phyloP scores from a whole-genome alignment of 164 flowering plant genomes.

The Euptelea pleiosperma region DNA sequence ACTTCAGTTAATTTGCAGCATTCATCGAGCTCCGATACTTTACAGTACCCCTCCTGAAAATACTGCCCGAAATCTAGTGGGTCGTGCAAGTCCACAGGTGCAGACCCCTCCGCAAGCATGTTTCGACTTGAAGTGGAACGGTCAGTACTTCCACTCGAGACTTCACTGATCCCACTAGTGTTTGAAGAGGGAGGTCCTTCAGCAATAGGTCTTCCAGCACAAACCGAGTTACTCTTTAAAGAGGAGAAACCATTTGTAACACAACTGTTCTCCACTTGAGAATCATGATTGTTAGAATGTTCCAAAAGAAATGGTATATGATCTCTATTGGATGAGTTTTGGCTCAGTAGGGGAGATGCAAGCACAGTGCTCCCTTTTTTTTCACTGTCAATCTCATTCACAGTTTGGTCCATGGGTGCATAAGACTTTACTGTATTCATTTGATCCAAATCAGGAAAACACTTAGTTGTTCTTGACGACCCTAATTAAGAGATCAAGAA shows the following conservation, averaged over 20 bases:
- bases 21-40: constrained; percentile 40
- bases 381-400: constrained; percentile 16
- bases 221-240: constrained; percentile 18
- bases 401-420: constrained; percentile 11
- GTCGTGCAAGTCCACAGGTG: constrained; percentile 18
- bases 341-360: not conserved
- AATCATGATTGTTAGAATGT: not conserved
- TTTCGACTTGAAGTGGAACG: constrained; percentile 46
- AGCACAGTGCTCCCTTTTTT: constrained; percentile 4
- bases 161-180: constrained; percentile 35
- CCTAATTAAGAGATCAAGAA: constrained; percentile 30
- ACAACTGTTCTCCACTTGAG: constrained; percentile 19
- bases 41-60: constrained; percentile 56
- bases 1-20: constrained; percentile 37
- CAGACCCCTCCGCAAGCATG: constrained; percentile 37
- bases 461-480: constrained; percentile 45
- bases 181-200: constrained; percentile 37
- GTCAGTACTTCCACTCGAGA: constrained; percentile 38
- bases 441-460: constrained; percentile 51
- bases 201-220: constrained; percentile 26
- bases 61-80: constrained; percentile 40
- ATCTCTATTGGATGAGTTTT: not conserved
- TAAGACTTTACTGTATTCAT: constrained; percentile 27
- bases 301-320: constrained; percentile 11
- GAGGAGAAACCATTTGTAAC: constrained; percentile 27